A percentile compares a stretch with the other conserved stretches of the same genome.
phyloP scores from a whole-genome alignment of 2,329 filamentous ascomycete species.

The Tolypocladium ophioglossoides region DNA sequence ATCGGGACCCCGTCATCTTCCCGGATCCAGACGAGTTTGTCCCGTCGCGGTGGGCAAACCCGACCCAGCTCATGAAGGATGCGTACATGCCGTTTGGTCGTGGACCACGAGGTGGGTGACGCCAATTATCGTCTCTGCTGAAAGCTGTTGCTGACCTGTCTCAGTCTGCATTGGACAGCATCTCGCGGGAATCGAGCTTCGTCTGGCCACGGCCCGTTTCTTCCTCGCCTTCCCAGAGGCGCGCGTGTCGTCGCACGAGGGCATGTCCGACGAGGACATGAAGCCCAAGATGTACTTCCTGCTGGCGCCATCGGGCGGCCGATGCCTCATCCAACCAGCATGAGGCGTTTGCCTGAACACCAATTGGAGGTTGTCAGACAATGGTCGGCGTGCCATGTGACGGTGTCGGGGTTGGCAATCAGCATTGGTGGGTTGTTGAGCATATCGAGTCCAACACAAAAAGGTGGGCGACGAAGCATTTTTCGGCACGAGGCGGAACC shows the following conservation, averaged over 20 bases:
- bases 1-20: conserved; percentile 30
- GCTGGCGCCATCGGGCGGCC: conserved; percentile 16
- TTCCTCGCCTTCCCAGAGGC: conserved; percentile 34
- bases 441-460: not conserved
- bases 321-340: conserved; percentile 17
- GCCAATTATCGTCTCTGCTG: not conserved
- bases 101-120: conserved; percentile 30
- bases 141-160: not conserved
- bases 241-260: conserved; percentile 18
- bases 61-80: conserved; percentile 30
- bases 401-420: not conserved
- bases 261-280: conserved; percentile 26
- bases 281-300: conserved; percentile 21
- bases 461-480: too few relatives aligned
- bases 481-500: not conserved
- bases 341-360: not conserved
- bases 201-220: conserved; percentile 39
- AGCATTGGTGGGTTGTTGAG: too few relatives aligned
- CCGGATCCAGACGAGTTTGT: conserved; percentile 21
- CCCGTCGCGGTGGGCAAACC: conserved; percentile 7
- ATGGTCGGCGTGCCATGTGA: not conserved
- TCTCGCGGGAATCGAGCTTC: conserved; percentile 44
- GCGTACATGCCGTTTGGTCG: conserved; percentile 42
- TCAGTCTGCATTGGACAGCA: conserved; percentile 44
- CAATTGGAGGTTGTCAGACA: not conserved